Conservation (phyloP, 768 basidiomycete species). For the Grammothele lineata region DNA sequence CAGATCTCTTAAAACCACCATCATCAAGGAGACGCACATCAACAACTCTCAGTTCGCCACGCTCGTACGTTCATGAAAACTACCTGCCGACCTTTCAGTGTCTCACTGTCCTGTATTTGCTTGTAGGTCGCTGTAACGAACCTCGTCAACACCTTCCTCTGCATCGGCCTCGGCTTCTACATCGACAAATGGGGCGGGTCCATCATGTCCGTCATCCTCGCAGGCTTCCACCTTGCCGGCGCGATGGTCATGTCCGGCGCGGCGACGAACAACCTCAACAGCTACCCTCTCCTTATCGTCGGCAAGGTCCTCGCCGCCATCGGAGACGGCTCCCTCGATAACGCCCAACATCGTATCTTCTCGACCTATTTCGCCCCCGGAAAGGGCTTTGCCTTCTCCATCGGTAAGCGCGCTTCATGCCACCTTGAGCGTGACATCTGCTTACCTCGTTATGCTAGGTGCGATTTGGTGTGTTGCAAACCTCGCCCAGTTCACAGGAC, state of each 20-base stretch:
- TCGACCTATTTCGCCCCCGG: slow-evolving; percentile 41
- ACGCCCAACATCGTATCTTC: slow-evolving; percentile 41
- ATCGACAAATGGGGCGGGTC: slow-evolving; percentile 41
- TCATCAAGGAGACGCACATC: slow-evolving; percentile 37
- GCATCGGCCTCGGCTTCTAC: slow-evolving; percentile 34
- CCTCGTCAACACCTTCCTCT: slow-evolving; percentile 35
- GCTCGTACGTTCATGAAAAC: slow-evolving; percentile 31
- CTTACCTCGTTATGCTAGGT: slow-evolving; percentile 13
- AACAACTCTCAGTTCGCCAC: slow-evolving; percentile 43
- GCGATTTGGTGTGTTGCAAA: slow-evolving; percentile 38
- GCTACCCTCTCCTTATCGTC: slow-evolving; percentile 34
- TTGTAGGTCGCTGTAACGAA: slow-evolving; percentile 22
- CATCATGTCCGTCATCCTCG: slow-evolving; percentile 33
- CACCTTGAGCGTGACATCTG: neutral
- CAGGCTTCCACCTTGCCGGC: slow-evolving; percentile 34
- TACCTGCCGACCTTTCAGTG: neutral
- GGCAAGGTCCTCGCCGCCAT: slow-evolving; percentile 39
- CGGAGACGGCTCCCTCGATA: slow-evolving; percentile 38
- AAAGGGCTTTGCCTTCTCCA: slow-evolving; percentile 36
- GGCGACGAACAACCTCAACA: slow-evolving; percentile 35
- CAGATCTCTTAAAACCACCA: slow-evolving; percentile 38
- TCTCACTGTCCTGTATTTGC: too few species aligned
- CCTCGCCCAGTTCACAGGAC: slow-evolving; percentile 37
- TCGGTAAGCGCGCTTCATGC: slow-evolving; percentile 19
- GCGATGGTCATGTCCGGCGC: slow-evolving; percentile 35